Conservation (phyloP, 805 yeast species). For the Maudiozyma saulgeensis region DNA sequence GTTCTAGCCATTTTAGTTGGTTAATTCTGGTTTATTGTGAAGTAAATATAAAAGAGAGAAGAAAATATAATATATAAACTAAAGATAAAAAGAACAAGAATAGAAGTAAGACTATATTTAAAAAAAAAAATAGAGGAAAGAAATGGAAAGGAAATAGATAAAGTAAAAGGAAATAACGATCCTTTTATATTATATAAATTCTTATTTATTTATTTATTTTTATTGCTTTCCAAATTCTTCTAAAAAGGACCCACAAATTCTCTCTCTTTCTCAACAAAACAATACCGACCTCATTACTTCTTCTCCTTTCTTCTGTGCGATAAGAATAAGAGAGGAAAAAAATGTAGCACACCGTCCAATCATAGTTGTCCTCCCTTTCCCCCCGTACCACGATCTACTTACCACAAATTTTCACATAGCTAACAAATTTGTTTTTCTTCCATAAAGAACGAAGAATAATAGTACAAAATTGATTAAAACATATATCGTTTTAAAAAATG, state of each 20-base stretch:
- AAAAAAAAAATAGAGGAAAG: neutral
- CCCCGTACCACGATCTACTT: too few species aligned
- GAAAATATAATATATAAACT: neutral
- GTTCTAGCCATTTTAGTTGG: slow-evolving; percentile 68
- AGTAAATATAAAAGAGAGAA: neutral
- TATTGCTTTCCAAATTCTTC: neutral
- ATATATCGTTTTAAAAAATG: neutral
- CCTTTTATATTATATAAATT: neutral
- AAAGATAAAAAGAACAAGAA: neutral
- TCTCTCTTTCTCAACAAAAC: too few species aligned
- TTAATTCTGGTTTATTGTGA: neutral
- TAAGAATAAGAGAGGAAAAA: too few species aligned
- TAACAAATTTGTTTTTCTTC: neutral
- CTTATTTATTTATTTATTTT: neutral
- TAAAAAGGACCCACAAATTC: neutral
- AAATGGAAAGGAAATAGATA: neutral
- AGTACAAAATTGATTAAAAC: neutral
- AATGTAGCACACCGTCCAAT: too few species aligned
- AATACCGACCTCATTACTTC: too few species aligned
- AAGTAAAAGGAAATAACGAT: neutral
- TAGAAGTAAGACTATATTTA: neutral
- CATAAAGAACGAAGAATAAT: neutral
- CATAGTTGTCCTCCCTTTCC: too few species aligned
- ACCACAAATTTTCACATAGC: too few species aligned
- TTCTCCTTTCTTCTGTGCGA: too few species aligned